phyloP scores from a whole-genome alignment of 352 stramenopile genomes.

The Blastocystis hominis region DNA sequence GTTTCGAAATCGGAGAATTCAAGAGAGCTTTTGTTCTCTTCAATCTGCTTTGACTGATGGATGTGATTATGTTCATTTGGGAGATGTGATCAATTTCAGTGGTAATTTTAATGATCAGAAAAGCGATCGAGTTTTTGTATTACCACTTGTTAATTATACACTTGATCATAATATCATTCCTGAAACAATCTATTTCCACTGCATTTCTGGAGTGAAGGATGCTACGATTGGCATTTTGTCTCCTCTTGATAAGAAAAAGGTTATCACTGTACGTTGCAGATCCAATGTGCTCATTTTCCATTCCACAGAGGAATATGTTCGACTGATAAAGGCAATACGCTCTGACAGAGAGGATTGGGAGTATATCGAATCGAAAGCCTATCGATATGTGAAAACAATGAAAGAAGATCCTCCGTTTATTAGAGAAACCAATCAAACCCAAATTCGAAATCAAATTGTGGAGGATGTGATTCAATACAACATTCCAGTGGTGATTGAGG shows the following conservation, averaged over 20 bases:
- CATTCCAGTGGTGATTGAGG: too few relatives aligned
- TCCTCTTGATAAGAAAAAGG: neutral
- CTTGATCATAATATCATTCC: neutral
- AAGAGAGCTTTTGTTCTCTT: neutral
- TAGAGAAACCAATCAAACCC: too few relatives aligned
- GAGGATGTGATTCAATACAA: too few relatives aligned
- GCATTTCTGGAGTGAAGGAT: neutral
- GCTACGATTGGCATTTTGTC: neutral
- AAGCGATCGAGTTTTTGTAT: neutral
- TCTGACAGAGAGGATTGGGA: too few relatives aligned
- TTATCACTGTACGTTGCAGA: too few relatives aligned
- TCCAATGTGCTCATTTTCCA: too few relatives aligned
- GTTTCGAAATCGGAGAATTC: neutral
- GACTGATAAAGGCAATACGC: too few relatives aligned
- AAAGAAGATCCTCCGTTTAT: too few relatives aligned
- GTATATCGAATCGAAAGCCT: too few relatives aligned
- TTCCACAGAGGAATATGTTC: too few relatives aligned
- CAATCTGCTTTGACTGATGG: neutral
- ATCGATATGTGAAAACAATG: too few relatives aligned
- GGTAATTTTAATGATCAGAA: neutral
- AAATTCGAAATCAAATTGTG: too few relatives aligned
- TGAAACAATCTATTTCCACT: neutral
- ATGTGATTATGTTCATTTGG: neutral
- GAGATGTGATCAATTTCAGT: neutral
- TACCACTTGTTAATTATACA: neutral